A percentile compares a stretch with the other conserved stretches of the same genome.
Conservation (phyloP, 768 basidiomycete genomes). For the Lactarius hatsudake region DNA sequence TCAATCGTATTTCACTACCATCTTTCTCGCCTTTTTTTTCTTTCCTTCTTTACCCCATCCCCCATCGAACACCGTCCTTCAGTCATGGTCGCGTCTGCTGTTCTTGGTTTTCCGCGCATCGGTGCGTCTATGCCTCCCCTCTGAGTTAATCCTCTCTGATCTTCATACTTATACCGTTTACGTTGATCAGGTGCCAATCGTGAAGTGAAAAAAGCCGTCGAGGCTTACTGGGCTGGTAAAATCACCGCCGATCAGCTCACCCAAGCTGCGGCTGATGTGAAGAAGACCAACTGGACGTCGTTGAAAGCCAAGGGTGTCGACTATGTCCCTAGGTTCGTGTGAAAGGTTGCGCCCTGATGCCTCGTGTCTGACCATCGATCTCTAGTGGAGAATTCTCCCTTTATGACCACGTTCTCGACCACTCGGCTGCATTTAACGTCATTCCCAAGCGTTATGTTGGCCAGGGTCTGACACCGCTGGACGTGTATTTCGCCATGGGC, state of each 20-base stretch:
- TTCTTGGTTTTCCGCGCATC: slow-evolving; percentile 92
- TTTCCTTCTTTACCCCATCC: slow-evolving; percentile 10
- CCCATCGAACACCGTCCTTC: slow-evolving; percentile 17
- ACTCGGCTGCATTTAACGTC: slow-evolving; percentile 93
- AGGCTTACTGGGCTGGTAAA: slow-evolving; percentile 97
- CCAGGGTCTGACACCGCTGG: slow-evolving; percentile 81
- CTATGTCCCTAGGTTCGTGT: slow-evolving; percentile 79
- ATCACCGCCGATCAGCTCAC: slow-evolving; percentile 82
- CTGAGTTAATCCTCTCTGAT: slow-evolving; percentile 1
- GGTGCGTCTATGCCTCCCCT: slow-evolving; percentile 42
- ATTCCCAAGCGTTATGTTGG: slow-evolving; percentile 92
- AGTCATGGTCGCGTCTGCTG: slow-evolving; percentile 76
- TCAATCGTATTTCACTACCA: slow-evolving; percentile 6
- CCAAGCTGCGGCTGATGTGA: slow-evolving; percentile 82
- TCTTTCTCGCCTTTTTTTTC: slow-evolving; percentile 27
- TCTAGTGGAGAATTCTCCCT: slow-evolving; percentile 95
- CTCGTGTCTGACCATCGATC: slow-evolving; percentile 21
- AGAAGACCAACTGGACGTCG: slow-evolving; percentile 82
- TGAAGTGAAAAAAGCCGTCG: slow-evolving; percentile 97
- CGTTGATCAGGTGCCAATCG: slow-evolving; percentile 72
- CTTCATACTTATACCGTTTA: neutral
- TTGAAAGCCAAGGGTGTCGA: slow-evolving; percentile 87
- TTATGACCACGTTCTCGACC: slow-evolving; percentile 98
- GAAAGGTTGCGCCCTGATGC: slow-evolving; percentile 26
- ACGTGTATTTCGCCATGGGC: slow-evolving; percentile 98